Base-by-base conservation (phyloP, 805 yeast species). In the Myxozyma lipomycoides region DNA sequence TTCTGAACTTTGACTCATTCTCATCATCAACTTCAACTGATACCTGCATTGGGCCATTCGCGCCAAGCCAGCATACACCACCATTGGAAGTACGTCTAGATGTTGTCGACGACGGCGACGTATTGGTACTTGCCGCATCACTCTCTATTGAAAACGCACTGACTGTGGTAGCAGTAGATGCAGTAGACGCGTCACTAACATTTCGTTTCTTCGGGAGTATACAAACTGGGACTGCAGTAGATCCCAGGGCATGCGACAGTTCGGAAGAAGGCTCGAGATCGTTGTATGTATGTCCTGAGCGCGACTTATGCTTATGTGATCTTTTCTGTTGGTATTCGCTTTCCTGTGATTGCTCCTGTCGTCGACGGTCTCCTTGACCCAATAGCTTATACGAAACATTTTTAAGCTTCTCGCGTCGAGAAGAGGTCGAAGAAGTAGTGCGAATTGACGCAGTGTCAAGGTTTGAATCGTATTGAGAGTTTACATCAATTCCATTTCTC, bases 51-150 rank as follows among this genome's bases (percentile, higher is more conserved):
- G 32, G 32, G 12, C 12, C 32, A 12, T 12, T 28, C 12, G 32
- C 57, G 23, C 55, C 57, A 30, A 52, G 49, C 51, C 51, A 52
- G 46, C 57, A 52, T 1, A 52, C 55, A 17, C 57, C 55, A 22
- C 44, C 45, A 24, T 3, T 47, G 39, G 21, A 45, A 46, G 12
- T 44, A 15, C 45, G 5, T 43, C 40, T 2, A 7, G 38, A 35
- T 7, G 19, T 5, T 7, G 18, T 35, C 6, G 38, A 35, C 15
- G 38, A 35, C n/a, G 38, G 38, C 6, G 38, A 35, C 19, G 38
- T 35, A 21, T 35, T 17, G 6, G 19, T 35, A 35, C 38, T 35
- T 15, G n/a, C 15, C 15, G 38, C 19, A 12, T 35, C 38, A 12
- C 32, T 28, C 12, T 7, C 12, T 7, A 28, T 28, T 7, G 32